A percentile compares a stretch with the other conserved stretches of the same genome.
These are phyloP conservation scores for Suhomyces ambrosiae DNA, from an alignment of 1,139 yeast genomes.

Conservation along the genomic window DNA sequence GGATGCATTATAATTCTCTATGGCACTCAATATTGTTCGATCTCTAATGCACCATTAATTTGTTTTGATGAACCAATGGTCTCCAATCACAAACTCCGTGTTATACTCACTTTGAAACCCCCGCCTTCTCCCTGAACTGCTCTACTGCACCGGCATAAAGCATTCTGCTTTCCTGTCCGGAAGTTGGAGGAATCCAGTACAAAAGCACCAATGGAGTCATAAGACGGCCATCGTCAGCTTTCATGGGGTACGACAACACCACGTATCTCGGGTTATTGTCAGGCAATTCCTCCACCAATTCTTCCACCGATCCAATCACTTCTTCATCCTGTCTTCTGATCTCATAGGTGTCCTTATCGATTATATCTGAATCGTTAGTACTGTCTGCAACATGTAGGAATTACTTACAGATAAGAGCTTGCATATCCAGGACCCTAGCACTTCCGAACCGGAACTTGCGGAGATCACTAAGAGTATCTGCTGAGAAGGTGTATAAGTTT, in stretches of 20 bases:
- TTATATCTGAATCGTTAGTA: slow-evolving; percentile 40
- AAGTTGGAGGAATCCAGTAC: slow-evolving; percentile 85
- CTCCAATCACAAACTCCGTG: too few relatives aligned
- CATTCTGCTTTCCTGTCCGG: slow-evolving; percentile 80
- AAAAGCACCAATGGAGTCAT: slow-evolving; percentile 74
- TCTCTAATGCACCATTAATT: too few relatives aligned
- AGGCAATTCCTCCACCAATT: slow-evolving; percentile 74
- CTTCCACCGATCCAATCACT: slow-evolving; percentile 52
- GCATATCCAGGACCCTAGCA: slow-evolving; percentile 63
- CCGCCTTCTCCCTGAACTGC: slow-evolving; percentile 72
- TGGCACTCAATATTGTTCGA: too few relatives aligned
- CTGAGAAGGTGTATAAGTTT: slow-evolving; percentile 63
- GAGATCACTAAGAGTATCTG: slow-evolving; percentile 61
- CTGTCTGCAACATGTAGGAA: not conserved
- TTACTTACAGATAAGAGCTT: slow-evolving; percentile 62
- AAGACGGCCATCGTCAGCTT: slow-evolving; percentile 68
- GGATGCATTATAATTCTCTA: too few relatives aligned
- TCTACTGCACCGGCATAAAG: slow-evolving; percentile 89
- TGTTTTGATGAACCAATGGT: too few relatives aligned
- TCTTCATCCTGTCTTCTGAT: slow-evolving; percentile 51
- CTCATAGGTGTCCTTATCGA: slow-evolving; percentile 59
- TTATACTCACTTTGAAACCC: slow-evolving; percentile 60
- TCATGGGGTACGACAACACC: slow-evolving; percentile 75
- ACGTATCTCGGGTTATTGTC: slow-evolving; percentile 80
- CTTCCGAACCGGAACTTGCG: slow-evolving; percentile 74